These are phyloP conservation scores for Mycena floridula DNA, from an alignment of 768 basidiomycete species.

Conservation along the genomic window DNA sequence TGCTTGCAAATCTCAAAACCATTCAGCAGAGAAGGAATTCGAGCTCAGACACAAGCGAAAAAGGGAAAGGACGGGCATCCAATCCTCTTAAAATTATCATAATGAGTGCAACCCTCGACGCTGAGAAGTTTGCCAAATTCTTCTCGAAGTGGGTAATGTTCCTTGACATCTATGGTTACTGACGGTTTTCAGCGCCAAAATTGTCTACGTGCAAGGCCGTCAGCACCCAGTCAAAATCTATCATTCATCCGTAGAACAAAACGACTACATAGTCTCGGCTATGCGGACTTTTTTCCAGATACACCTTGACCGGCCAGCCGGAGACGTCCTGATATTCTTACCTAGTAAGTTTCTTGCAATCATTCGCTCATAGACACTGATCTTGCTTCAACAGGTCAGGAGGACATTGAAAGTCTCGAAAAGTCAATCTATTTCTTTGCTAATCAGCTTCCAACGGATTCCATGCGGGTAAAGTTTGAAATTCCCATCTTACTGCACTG, in stretches of 20 bases:
- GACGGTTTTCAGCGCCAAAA: slow-evolving; percentile 56
- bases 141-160: slow-evolving; percentile 61
- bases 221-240: slow-evolving; percentile 88
- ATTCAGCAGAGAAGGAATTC: slow-evolving; percentile 67
- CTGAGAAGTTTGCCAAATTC: slow-evolving; percentile 88
- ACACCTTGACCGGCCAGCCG: slow-evolving; percentile 70
- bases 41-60: slow-evolving; percentile 30
- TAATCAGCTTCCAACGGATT: slow-evolving; percentile 57
- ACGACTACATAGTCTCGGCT: slow-evolving; percentile 85
- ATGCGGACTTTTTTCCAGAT: slow-evolving; percentile 94
- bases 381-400: slow-evolving; percentile 69
- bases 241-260: slow-evolving; percentile 65
- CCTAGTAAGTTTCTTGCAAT: slow-evolving; percentile 46
- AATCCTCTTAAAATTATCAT: slow-evolving; percentile 83
- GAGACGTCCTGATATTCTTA: slow-evolving; percentile 91
- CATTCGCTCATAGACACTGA: background rate
- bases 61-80: slow-evolving; percentile 35
- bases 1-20: slow-evolving; percentile 85
- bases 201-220: slow-evolving; percentile 88
- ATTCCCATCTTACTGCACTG: background rate
- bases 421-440: slow-evolving; percentile 67
- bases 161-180: background rate
- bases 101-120: slow-evolving; percentile 98
- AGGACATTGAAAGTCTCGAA: slow-evolving; percentile 89
- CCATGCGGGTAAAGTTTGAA: slow-evolving; percentile 36